phyloP scores from a whole-genome alignment of 2,329 filamentous ascomycete genomes.

The Cytospora leucostoma region DNA sequence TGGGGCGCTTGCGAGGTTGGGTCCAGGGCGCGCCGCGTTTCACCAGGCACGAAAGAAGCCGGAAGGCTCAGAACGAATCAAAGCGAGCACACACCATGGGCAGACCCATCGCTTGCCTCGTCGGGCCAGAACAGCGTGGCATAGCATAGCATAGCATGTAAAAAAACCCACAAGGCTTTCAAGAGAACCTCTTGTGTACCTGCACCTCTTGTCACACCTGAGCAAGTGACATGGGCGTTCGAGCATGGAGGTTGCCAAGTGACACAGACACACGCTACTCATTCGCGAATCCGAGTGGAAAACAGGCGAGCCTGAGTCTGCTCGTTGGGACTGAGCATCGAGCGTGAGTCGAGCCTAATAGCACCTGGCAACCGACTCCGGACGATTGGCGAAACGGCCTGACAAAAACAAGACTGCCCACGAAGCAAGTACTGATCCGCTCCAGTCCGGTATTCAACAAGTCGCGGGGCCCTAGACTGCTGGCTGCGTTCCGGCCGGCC shows the following conservation, averaged over 20 bases:
- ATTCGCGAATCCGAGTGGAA: neutral
- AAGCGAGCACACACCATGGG: neutral
- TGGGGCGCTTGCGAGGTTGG: neutral
- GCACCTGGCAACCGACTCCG: neutral
- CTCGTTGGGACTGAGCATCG: neutral
- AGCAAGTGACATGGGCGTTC: neutral
- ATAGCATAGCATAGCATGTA: neutral
- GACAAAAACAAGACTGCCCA: neutral
- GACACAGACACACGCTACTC: neutral
- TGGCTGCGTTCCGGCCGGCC: neutral
- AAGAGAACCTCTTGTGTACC: neutral
- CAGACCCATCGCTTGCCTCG: neutral
- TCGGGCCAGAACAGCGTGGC: slow-evolving; percentile 1
- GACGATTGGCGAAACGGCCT: neutral
- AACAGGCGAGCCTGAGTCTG: neutral
- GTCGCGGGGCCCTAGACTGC: neutral
- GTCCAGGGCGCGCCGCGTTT: neutral
- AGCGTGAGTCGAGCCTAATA: neutral
- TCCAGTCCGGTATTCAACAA: neutral
- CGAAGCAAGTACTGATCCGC: neutral
- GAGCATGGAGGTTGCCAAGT: neutral
- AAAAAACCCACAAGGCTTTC: neutral
- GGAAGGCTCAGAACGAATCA: neutral
- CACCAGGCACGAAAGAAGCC: neutral
- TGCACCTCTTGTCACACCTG: neutral